Base-by-base conservation (phyloP, 2,329 filamentous ascomycete genomes). In the Phialophora tarda region DNA sequence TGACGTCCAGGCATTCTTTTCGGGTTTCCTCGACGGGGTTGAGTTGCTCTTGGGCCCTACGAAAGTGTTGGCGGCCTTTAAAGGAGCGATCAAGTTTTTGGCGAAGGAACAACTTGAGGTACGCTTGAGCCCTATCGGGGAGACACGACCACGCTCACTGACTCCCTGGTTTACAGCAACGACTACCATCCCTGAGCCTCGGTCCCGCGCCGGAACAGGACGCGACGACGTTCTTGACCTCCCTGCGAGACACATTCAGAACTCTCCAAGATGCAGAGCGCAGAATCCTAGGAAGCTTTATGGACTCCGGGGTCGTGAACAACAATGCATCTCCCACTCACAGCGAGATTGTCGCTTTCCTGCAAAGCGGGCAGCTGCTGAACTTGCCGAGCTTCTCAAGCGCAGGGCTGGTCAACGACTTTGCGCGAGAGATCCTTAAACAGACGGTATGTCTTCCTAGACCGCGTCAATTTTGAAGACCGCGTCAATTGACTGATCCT, bases 171-270 rank as follows among this genome's bases (percentile, higher is more conserved):
- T 48, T 8, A 21, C 44, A 48, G 44, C 44, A 48, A 48, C 44
- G 44, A n/a, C 44, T 48, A 48, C 44, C 44, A n/a, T 48, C 44
- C 17, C 44, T 48, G 23, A 48, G 44, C 44, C 17, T 23, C 17
- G 44, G 44, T 23, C 23, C 44, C 4, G 44, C 17, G 3, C 44
- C 44, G n/a, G 44, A n/a, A 2, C 10, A n/a, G n/a, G 44, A 48
- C 44, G n/a, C 44, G n/a, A 48, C n/a, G n/a, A 48, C 44, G 6
- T 48, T 48, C 44, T 7, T 48, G 6, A 12, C n/a, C 44, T 48
- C 44, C 44, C 44, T 48, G n/a, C 44, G 44, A 48, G 44, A 48
- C 17, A 48, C n/a, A n/a, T 48, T 48, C 44, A 48, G n/a, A n/a
- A 48, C 23, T 12, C 10, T 48, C n/a, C 44, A 48, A 12, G 23